These are phyloP conservation scores for Thermoascus crustaceus DNA, from an alignment of 2,329 filamentous ascomycete species.

Conservation along the genomic window DNA sequence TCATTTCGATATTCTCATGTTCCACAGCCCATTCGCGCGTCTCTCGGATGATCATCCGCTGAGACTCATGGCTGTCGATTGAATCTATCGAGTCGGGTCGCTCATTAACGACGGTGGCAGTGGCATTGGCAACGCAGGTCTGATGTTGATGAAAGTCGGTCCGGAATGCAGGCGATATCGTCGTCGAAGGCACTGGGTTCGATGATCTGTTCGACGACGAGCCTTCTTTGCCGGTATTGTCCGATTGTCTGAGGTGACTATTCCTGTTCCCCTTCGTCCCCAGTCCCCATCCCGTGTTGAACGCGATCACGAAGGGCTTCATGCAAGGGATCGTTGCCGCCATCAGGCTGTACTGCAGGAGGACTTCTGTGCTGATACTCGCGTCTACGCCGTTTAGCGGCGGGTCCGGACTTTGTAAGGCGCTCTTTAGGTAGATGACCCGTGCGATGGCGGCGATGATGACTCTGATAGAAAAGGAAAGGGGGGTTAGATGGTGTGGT, in stretches of 20 bases:
- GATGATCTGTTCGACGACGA: constrained; percentile 4
- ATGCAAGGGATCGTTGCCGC: constrained; percentile 35
- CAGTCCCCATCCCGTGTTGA: constrained; percentile 31
- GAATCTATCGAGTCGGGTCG: no score
- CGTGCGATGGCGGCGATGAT: constrained; percentile 27
- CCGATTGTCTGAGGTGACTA: constrained; percentile 5
- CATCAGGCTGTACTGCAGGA: constrained; percentile 35
- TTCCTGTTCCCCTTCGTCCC: constrained; percentile 3
- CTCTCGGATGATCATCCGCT: constrained; percentile 13
- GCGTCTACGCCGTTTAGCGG: constrained; percentile 24
- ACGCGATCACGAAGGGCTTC: constrained; percentile 34
- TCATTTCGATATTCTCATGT: constrained; percentile 5
- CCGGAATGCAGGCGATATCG: not conserved
- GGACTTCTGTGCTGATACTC: constrained; percentile 28
- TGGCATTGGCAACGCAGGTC: constrained; percentile 7
- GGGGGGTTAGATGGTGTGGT: no score
- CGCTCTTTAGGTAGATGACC: constrained; percentile 26
- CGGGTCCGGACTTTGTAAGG: constrained; percentile 17
- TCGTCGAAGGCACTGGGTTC: not conserved
- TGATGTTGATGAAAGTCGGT: not conserved
- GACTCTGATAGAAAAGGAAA: no score
- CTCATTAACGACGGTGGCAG: no score
- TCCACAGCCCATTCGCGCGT: constrained; percentile 12
- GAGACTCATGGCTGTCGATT: constrained; percentile 9
- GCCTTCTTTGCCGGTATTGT: constrained; percentile 6